These are phyloP conservation scores for Mucor racemosus DNA, from an alignment of 371 early-diverging fungal species.

Conservation along the genomic window DNA sequence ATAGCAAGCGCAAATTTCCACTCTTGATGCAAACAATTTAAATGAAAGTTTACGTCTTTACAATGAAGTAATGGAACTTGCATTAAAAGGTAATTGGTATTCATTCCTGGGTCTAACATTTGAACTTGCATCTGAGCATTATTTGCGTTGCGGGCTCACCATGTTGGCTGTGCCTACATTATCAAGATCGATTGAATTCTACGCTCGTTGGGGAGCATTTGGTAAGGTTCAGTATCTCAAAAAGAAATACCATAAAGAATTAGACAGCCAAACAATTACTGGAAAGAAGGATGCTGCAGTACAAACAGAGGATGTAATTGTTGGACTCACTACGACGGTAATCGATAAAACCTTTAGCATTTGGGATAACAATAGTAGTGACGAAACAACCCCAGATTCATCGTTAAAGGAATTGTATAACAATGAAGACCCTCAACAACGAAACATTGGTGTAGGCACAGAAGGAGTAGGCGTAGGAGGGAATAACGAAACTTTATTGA, in stretches of 20 bases:
- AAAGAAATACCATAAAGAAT: conserved; percentile 29
- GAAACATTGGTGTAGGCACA: neutral
- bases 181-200: conserved; percentile 34
- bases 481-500: neutral
- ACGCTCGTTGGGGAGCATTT: conserved; percentile 45
- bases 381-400: conserved; percentile 30
- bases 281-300: conserved; percentile 22
- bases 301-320: conserved; percentile 43
- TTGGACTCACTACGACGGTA: conserved; percentile 18
- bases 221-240: conserved; percentile 40
- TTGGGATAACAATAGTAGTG: conserved; percentile 31
- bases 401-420: conserved; percentile 31
- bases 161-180: conserved; percentile 42
- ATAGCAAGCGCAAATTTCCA: conserved; percentile 42
- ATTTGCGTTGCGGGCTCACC: conserved; percentile 29
- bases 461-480: neutral
- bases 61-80: conserved; percentile 37
- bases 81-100: conserved; percentile 31
- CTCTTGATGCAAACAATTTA: conserved; percentile 22
- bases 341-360: conserved; percentile 9
- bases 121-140: conserved; percentile 36
- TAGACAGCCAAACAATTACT: conserved; percentile 25
- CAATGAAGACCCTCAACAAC: conserved; percentile 22
- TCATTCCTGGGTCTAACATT: conserved; percentile 40
- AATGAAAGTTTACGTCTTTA: conserved; percentile 20